Evolutionary conservation across 2,329 filamentous ascomycete species (phyloP).

Genomic region (Corynespora cassiicola): DNA sequence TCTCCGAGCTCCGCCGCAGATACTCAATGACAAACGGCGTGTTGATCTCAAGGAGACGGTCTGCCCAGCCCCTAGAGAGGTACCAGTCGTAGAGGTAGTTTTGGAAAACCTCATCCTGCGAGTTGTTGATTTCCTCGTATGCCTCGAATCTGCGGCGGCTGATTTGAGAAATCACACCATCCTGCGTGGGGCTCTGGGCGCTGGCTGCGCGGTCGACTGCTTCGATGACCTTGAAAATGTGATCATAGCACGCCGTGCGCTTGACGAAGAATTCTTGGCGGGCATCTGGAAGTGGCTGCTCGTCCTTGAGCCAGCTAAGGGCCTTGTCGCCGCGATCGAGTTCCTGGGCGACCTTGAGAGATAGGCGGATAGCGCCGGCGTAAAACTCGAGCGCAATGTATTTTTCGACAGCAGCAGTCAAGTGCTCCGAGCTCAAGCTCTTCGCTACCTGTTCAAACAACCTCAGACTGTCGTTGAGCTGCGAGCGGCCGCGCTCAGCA

Average conservation of each 20-base stretch:
- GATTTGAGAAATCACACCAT: conserved; percentile 78
- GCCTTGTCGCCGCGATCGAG: conserved; percentile 88
- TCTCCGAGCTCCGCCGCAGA: conserved; percentile 75
- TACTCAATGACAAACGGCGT: conserved; percentile 88
- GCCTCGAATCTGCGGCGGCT: conserved; percentile 85
- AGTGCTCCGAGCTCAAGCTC: conserved; percentile 79
- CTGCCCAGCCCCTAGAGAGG: conserved; percentile 80
- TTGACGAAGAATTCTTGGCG: conserved; percentile 72
- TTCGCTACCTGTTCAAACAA: conserved; percentile 89
- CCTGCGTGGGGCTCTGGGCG: conserved; percentile 70
- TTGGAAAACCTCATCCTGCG: conserved; percentile 92
- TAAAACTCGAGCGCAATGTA: conserved; percentile 88
- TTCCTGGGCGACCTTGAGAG: conserved; percentile 80
- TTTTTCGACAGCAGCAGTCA: conserved; percentile 77
- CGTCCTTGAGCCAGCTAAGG: conserved; percentile 85
- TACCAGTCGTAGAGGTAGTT: conserved; percentile 99
- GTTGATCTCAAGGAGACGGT: conserved; percentile 83
- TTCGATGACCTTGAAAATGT: conserved; percentile 83
- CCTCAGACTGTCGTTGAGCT: conserved; percentile 87
- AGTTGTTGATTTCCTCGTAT: conserved; percentile 86
- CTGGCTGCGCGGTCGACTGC: conserved; percentile 76
- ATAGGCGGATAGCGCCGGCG: conserved; percentile 89
- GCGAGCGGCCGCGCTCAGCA: conserved; percentile 75
- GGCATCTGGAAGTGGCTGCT: conserved; percentile 71
- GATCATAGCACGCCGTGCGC: conserved; percentile 80